Evolutionary conservation across 2,329 filamentous ascomycete genomes (phyloP), one percentile per base, ranked within the genome.

Genomic region (Epicoccum sorghinum): DNA sequence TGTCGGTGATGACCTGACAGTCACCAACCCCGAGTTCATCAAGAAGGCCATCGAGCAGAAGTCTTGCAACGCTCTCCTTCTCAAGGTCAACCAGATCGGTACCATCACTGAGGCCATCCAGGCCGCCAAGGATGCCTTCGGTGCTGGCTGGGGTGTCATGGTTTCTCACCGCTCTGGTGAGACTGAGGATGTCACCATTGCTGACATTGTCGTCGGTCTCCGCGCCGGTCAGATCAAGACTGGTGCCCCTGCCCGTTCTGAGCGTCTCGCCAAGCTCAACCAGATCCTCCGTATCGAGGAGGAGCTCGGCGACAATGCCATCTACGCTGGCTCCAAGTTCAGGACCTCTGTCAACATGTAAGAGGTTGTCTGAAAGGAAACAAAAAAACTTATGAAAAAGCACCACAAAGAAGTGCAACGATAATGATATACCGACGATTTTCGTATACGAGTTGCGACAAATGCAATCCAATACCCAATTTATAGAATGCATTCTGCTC

Each of bases 51-150:
- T 98, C 69, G 93, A 98, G 79, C 89, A 95, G 75, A 99, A 99
- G 90, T 91, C 95, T 72, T 95, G 93, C 88, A 98, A 99, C 77
- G 90, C 93, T 65, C 89, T 99, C 57, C 87, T 99, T 61, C 91
- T 99, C 77, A 99, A 99, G 89, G 93, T 99, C 80, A 99, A 99
- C 90, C 95, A 99, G 86, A 99, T 99, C 72, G 95, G 95, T 82
- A 97, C 95, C 68, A 88, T 99, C 74, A 96, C 91, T 70, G 95
- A 99, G 86, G 96, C 95, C 57, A 97, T 98, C 82, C 93, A 98
- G 84, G 95, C 95, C 52, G 93, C 95, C 78, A 97, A 98, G 87
- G 95, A 98, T 82, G 96, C 93, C 46, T 98, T 95, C 78, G 68
- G 89, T 68, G 93, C 91, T 70, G 88, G 86, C 78, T 99, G 95